Evolutionary conservation across 2,329 filamentous ascomycete genomes (phyloP), one percentile per base, ranked within the genome.

Genomic region (Aureobasidium sp.): DNA sequence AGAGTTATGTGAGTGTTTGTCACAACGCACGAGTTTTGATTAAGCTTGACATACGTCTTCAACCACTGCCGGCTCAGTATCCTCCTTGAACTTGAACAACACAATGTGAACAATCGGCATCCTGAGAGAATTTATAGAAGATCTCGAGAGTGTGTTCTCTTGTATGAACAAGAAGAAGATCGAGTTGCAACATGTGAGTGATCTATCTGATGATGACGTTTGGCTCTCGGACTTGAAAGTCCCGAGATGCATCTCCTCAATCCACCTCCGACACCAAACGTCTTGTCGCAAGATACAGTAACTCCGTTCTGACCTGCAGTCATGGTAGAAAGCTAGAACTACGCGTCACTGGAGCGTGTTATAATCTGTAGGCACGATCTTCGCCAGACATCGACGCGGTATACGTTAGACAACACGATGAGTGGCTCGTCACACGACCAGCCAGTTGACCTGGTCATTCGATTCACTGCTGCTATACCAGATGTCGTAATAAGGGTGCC

Each of bases 391-490:
- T 29, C 20, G 17, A 48, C 29, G 36, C 12, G 4, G 25, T 20
- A 45, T 31, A 37, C 14, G 2, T 22, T 5, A 25, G n/a, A 36
- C 25, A 5, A 44, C 39, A 22, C 37, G 39, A 59, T 59, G 56
- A 59, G 56, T 22, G 31, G 7, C 11, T 15, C 44, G 5, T 41
- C 56, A 29, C 49, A 51, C 37, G 63, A 61, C 36, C 37, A 58
- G 64, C 81, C 81, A 37, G 81, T 96, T 62, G 86, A 88, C 70
- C 81, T 97, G 49, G 93, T 90, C 41, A 87, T 97, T 73, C 91
- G 93, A 74, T 97, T 99, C 82, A 91, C 91, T 59, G 87, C 87
- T 64, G 87, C 90, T 1, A 83, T 93, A 62, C 87, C 91, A 17
- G 94, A 97, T 73, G 83, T 97, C 42, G 83, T 87, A 44, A 83